Percentiles rank a stretch among this genome's conserved stretches.
These are phyloP conservation scores for Schizopora paradoxa DNA, from an alignment of 1,284 basidiomycete genomes.

Conservation along the genomic window DNA sequence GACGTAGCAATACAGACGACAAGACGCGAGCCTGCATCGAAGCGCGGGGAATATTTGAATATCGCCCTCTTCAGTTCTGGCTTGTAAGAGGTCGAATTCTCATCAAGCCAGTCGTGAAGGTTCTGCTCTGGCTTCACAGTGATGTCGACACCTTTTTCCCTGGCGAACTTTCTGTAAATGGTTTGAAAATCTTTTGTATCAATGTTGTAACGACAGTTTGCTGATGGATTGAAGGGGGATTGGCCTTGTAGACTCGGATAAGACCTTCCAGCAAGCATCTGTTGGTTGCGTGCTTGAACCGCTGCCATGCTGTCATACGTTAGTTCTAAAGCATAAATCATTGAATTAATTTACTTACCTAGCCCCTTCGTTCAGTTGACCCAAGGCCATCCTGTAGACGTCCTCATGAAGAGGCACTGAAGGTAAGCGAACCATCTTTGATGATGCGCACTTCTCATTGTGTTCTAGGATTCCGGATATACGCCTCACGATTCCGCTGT, in stretches of 20 bases:
- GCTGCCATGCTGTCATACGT: too few species aligned
- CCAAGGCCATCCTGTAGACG: conserved; percentile 27
- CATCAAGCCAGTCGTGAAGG: conserved; percentile 24
- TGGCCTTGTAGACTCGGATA: conserved; percentile 2
- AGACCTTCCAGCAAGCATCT: too few species aligned
- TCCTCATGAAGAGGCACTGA: conserved; percentile 28
- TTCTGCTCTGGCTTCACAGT: conserved; percentile 21
- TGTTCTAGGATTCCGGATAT: conserved; percentile 25
- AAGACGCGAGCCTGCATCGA: conserved; percentile 21
- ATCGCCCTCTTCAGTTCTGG: conserved; percentile 22
- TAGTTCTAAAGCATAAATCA: neutral
- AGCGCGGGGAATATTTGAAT: conserved; percentile 25
- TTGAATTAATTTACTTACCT: conserved; percentile 21
- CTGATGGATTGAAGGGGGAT: conserved; percentile 1
- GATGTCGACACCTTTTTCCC: conserved; percentile 22
- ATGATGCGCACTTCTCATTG: conserved; percentile 22
- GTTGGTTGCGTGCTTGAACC: conserved; percentile 13
- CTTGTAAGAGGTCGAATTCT: conserved; percentile 20
- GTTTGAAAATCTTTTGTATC: conserved; percentile 19
- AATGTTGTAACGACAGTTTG: conserved; percentile 17
- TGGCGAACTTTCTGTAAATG: conserved; percentile 22
- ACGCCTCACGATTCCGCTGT: conserved; percentile 15
- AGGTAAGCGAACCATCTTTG: conserved; percentile 23
- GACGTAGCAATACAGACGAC: conserved; percentile 27
- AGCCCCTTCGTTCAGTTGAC: conserved; percentile 28